A percentile compares a stretch with the other conserved stretches of the same genome.
phyloP scores from a whole-genome alignment of 495 filamentous ascomycete species.

The Penicillium chermesinum region DNA sequence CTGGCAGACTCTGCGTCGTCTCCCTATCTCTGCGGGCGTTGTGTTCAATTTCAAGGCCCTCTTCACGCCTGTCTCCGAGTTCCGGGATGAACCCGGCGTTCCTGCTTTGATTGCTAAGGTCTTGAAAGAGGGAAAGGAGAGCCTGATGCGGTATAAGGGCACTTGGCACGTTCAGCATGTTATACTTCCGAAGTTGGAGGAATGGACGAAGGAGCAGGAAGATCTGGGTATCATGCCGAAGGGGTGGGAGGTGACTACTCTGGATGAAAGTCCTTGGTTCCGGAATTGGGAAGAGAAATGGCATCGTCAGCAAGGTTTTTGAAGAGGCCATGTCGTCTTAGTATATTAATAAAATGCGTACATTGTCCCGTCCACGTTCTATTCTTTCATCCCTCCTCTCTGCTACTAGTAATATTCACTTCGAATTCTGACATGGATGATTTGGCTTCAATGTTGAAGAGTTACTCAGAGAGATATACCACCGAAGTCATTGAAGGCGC shows the following conservation, averaged over 20 bases:
- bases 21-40: slow-evolving; percentile 70
- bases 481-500: no score
- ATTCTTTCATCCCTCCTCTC: no score
- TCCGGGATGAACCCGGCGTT: slow-evolving; percentile 70
- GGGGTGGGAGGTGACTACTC: slow-evolving; percentile 69
- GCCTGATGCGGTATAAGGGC: slow-evolving; percentile 76
- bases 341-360: slow-evolving; percentile 1
- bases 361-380: no score
- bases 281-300: slow-evolving; percentile 81
- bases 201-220: slow-evolving; percentile 67
- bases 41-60: slow-evolving; percentile 91
- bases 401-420: no score
- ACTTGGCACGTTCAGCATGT: slow-evolving; percentile 83
- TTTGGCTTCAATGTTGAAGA: no score
- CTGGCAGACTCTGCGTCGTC: slow-evolving; percentile 82
- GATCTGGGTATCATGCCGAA: slow-evolving; percentile 54
- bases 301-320: slow-evolving; percentile 71
- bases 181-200: slow-evolving; percentile 60
- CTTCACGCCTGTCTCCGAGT: slow-evolving; percentile 71
- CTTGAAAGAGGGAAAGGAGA: slow-evolving; percentile 66
- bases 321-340: slow-evolving; percentile 2
- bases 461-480: no score
- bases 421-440: no score
- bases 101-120: slow-evolving; percentile 65
- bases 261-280: slow-evolving; percentile 79